These are phyloP conservation scores for Omphalea diandra DNA, from an alignment of 441 rosid species.

Conservation along the genomic window DNA sequence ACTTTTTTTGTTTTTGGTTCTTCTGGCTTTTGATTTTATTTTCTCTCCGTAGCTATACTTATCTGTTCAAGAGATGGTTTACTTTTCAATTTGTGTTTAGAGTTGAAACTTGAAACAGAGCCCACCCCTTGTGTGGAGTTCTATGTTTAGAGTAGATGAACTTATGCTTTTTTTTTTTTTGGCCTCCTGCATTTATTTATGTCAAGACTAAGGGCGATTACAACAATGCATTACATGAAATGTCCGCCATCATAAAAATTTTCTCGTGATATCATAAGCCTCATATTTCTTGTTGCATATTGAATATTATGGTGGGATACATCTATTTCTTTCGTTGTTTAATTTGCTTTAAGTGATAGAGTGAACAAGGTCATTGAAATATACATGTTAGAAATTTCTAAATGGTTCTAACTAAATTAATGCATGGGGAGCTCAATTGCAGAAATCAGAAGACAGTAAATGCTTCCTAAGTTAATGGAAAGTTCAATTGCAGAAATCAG, in stretches of 20 bases:
- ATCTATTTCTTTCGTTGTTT: not conserved
- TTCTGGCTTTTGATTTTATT: not conserved
- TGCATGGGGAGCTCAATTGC: too few relatives aligned
- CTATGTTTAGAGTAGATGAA: too few relatives aligned
- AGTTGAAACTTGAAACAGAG: not conserved
- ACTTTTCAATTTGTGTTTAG: not conserved
- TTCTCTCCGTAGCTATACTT: not conserved
- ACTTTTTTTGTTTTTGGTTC: too few relatives aligned
- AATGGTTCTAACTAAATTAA: too few relatives aligned
- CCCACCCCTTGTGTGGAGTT: not conserved
- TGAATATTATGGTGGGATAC: not conserved
- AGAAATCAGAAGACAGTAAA: too few relatives aligned
- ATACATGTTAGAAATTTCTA: too few relatives aligned
- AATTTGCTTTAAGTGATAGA: not conserved
- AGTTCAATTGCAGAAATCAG: too few relatives aligned
- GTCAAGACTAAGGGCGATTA: not conserved
- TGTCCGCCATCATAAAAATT: not conserved
- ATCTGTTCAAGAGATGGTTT: not conserved
- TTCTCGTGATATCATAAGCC: too few relatives aligned
- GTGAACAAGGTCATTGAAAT: not conserved
- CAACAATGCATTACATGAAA: not conserved
- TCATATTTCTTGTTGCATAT: not conserved
- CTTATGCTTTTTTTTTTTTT: too few relatives aligned
- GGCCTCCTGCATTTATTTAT: conserved; percentile 2
- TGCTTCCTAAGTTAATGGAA: too few relatives aligned